Base-by-base conservation (phyloP, 108 stramenopile species). In the Halocafeteria seosinensis region DNA sequence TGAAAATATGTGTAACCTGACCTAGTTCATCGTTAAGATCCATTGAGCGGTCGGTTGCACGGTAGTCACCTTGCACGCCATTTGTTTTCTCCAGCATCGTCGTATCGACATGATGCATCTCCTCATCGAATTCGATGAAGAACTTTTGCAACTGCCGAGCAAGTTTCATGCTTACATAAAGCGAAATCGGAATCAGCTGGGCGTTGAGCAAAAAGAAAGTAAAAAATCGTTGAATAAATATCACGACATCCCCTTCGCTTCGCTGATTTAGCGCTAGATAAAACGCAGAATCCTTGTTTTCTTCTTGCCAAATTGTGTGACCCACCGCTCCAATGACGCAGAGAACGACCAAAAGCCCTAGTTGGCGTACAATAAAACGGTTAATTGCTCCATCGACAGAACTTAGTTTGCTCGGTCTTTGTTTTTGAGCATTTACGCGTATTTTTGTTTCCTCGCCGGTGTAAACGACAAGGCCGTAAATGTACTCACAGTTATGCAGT, bases 1-100 rank as follows among this genome's bases (percentile, higher is more conserved):
- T 50, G 70, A 97, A 97, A 23, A 97, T 78, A 71, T 97, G 91
- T 63, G 89, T 72, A 26, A 97, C 81, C 76, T 84, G 81, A 1
- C 94, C 94, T 27, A 97, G 79, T 73, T 97, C 91, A 35, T 71
- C 75, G 66, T 74, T 76, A 25, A 79, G 38, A 17, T 70, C 59
- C 34, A 50, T 47, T 57, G 52, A 59, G 1, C 72, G 55, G 55
- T 61, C 72, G 58, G 9, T 59, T 33, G 12, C 2, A n/a, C n/a
- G n/a, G n/a, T n/a, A n/a, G n/a, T n/a, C n/a, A n/a, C n/a, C n/a
- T 17, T 47, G 42, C 12, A 28, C 5, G 25, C 17, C 36, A 35
- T 59, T 59, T 17, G 42, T 47, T 21, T 17, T n/a, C 13, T 2
- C 4, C 57, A 5, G 34, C 21, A 13, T 35, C n/a, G 6, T 12